Evolutionary conservation across 495 filamentous ascomycete genomes (phyloP), one percentile per base, ranked within the genome.

Genomic region (Aspergillus carlsbadensis): DNA sequence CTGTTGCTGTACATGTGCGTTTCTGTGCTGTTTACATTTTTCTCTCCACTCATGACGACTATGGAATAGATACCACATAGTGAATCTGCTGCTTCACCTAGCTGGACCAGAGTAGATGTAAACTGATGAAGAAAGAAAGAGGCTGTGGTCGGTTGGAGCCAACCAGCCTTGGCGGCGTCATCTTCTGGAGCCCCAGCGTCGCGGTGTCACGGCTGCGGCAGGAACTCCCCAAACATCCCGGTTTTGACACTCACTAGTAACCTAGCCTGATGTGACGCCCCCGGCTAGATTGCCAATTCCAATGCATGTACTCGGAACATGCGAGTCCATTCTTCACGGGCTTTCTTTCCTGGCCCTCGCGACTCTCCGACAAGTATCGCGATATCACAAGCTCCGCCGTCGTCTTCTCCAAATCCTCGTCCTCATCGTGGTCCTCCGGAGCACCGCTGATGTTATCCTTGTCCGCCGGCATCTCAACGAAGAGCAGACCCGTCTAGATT

Each of bases 341-440:
- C 34, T 50, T 50, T 39, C 47, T 20, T 50, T 50, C 21, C 13
- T 50, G 34, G 21, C 31, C 20, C 15, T 26, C 34, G 37, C 47
- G 5, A 33, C 47, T 21, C 6, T 50, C 47, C 47, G 47, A 34
- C 47, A 50, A 26, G 10, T 36, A 10, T 50, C 31, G 34, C 34
- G 47, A 17, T 39, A 39, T 36, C 47, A 20, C 21, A 50, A 39
- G 34, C 47, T 50, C 47, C 47, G 47, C 20, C 47, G 45, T 14
- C 45, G 47, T 18, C 20, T 39, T 3, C 34, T 39, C 21, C 47
- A 50, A 13, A 10, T 39, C 34, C 20, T 29, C 18, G 7, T 50
- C 33, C 18, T 50, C 34, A 50, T 14, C 1, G 24, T 50, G 10
- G 8, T 39, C 13, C 47, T 50, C 34, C 37, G 47, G 47, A 50